Base-by-base conservation (phyloP, 2,329 filamentous ascomycete genomes). In the Colletotrichum truncatum region DNA sequence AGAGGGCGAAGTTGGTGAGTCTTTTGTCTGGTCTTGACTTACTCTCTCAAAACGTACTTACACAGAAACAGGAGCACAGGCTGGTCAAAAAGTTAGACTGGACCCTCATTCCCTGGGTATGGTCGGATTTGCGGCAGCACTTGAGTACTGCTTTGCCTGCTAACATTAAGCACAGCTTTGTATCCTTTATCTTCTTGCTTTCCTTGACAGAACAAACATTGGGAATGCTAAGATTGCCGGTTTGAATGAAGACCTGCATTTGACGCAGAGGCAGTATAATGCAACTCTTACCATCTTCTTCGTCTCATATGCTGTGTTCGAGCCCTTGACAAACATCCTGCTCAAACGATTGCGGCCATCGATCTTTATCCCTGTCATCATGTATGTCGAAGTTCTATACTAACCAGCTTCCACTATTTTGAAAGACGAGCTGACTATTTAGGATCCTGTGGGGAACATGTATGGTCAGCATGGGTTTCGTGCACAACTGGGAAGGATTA, bases 331-430 rank as follows among this genome's bases (percentile, higher is more conserved):
- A 65, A 97, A 97, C 74, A 82, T 95, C 48, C 78, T 97, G 23
- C 87, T 97, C 64, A 97, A 97, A 79, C 85, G 84, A 16, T 80
- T 93, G 67, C 85, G 89, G 1, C 94, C 94, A 0, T 93, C 90
- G 38, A 79, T 94, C 56, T 97, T 97, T 74, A 88, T 97, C 59
- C 91, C 93, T 2, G 81, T 86, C 30, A 97, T 97, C 73, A 97
- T 97, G 91, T 84, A 21, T n/a, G n/a, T n/a, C n/a, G n/a, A n/a
- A 46, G 51, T 43, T 8, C 11, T 25, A 23, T 12, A 12, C 6
- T 11, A 0, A 4, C 25, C 5, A 2, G 8, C 6, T 11, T 16
- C 8, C n/a, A 21, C 3, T n/a, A 6, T 4, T 34, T 34, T 34
- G n/a, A 9, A 12, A 7, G 11, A 23, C 3, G 26, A 1, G 60